Evolutionary conservation across 345 rosid genomes (phyloP), one percentile per base, ranked within the genome.

Genomic region (Sisymbrium irio): DNA sequence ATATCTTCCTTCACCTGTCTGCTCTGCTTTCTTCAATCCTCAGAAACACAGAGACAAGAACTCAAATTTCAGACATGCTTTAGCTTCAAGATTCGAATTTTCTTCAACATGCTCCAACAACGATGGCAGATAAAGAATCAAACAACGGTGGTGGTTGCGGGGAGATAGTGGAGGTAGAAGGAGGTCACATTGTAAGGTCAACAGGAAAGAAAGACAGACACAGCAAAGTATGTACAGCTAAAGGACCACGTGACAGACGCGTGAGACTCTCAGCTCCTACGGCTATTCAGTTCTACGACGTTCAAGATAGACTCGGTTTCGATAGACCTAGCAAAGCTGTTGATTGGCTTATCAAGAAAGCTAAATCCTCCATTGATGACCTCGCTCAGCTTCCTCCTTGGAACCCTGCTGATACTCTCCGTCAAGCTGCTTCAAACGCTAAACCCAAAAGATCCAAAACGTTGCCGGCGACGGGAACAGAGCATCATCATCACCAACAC

Each of bases 301-400:
- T 90, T 17, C 98, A 93, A 80, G 98, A 93, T 70, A 87, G 98
- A 9, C 92, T 93, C 19, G 98, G 98, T 32, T 87, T 84, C 62
- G 98, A 93, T 79, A 83, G 98, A 4, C 98, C 98, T n/a, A 93
- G 98, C 77, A 90, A 93, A 66, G 98, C 96, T 9, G 96, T 93
- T 6, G 98, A 93, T 78, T 93, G 98, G 98, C 90, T 89, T 39
- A 90, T 93, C 50, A 86, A 78, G 35, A 93, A 93, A 66, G 97
- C 98, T 50, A 93, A 90, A 73, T 7, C 86, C 6, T 78, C 98
- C 81, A 93, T 93, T 42, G 97, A 93, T 45, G 82, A 89, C 79
- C 98, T 93, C 22, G 96, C 80, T 3, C 81, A 89, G 83, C 91
- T 90, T 18, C 97, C 98, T 36, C 87, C 93, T 4, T 93, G 93